These are phyloP conservation scores for Tolypocladium ovalisporum DNA, from an alignment of 2,329 filamentous ascomycete species.

Conservation along the genomic window DNA sequence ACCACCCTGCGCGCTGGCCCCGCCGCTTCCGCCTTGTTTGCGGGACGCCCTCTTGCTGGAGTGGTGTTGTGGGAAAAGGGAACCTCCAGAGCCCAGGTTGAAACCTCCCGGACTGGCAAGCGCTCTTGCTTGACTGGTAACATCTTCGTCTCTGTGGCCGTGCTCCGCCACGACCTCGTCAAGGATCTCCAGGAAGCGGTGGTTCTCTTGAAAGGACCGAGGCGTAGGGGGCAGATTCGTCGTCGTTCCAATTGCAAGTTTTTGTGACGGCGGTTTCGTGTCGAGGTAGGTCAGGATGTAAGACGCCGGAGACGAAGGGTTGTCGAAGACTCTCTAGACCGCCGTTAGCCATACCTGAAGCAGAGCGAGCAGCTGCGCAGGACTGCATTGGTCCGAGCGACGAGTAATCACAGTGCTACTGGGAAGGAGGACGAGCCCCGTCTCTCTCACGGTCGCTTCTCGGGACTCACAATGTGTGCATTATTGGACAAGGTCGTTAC, in stretches of 20 bases:
- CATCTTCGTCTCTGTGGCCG: conserved; percentile 43
- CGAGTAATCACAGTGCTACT: no score
- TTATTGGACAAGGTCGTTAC: conserved; percentile 40
- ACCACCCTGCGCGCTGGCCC: conserved; percentile 50
- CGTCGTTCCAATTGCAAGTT: conserved; percentile 48
- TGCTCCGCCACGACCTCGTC: conserved; percentile 44
- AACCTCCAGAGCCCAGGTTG: conserved; percentile 39
- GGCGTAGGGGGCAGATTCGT: conserved; percentile 50
- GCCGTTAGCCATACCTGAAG: conserved; percentile 1
- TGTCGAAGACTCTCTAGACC: conserved; percentile 46
- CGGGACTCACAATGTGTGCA: conserved; percentile 38
- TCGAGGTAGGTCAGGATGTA: conserved; percentile 51
- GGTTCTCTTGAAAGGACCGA: conserved; percentile 47
- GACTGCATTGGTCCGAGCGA: no score
- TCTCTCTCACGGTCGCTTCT: background rate
- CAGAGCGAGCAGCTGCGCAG: no score
- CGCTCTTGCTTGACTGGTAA: conserved; percentile 45
- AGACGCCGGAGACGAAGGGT: conserved; percentile 29
- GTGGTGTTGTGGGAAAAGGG: conserved; percentile 34
- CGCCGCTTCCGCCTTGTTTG: conserved; percentile 26
- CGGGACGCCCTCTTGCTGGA: conserved; percentile 19
- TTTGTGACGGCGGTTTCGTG: conserved; percentile 39
- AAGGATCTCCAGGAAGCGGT: conserved; percentile 46
- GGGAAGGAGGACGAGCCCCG: no score
- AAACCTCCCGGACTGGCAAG: conserved; percentile 48